These are phyloP conservation scores for Boeremia lycopersici DNA, from an alignment of 2,329 filamentous ascomycete species.

Conservation along the genomic window DNA sequence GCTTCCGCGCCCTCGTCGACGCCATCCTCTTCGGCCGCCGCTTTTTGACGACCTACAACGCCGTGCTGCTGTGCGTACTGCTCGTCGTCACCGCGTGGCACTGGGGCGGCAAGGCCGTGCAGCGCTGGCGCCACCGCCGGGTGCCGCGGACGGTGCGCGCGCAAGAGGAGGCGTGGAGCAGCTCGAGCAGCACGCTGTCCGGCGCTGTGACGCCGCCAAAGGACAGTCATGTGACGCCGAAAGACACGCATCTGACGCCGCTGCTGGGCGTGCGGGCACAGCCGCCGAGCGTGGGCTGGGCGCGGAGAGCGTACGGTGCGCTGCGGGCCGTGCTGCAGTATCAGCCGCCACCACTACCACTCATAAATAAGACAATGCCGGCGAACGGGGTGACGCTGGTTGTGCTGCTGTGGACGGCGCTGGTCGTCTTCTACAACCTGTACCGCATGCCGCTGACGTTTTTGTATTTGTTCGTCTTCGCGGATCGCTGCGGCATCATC, in stretches of 20 bases:
- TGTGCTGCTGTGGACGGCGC: constrained; percentile 56
- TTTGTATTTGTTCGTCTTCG: constrained; percentile 62
- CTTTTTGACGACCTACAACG: constrained; percentile 50
- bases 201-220: constrained; percentile 44
- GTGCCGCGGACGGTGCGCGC: not conserved
- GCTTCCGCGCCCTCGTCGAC: constrained; percentile 45
- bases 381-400: constrained; percentile 62
- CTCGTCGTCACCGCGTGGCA: constrained; percentile 46
- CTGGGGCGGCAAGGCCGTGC: constrained; percentile 39
- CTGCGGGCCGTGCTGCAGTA: constrained; percentile 55
- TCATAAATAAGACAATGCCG: constrained; percentile 63
- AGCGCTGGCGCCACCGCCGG: constrained; percentile 19
- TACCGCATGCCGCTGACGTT: constrained; percentile 57
- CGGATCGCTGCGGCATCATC: constrained; percentile 62
- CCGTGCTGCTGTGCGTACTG: constrained; percentile 46
- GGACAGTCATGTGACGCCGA: constrained; percentile 34
- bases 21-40: constrained; percentile 47
- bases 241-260: constrained; percentile 32
- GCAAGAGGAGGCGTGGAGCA: constrained; percentile 39
- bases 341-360: constrained; percentile 63
- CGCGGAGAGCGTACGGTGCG: constrained; percentile 24
- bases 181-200: constrained; percentile 48
- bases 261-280: constrained; percentile 30
- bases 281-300: constrained; percentile 11
- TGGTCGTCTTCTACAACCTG: constrained; percentile 65